Base-by-base conservation (phyloP, 2,329 filamentous ascomycete species). In the Clarireedia monteithiana region DNA sequence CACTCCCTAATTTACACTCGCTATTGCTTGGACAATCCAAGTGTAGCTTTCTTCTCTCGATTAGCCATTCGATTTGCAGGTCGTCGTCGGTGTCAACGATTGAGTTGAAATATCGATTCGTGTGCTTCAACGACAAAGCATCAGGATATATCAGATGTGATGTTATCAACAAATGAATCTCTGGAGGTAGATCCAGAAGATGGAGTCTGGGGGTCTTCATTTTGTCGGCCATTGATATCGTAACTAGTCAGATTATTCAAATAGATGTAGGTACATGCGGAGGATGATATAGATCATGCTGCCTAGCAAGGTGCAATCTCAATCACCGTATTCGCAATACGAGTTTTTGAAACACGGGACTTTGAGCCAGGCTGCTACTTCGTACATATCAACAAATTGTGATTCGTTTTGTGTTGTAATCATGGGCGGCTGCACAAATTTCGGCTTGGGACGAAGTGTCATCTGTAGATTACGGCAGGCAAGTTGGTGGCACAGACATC, bases 41-140 rank as follows among this genome's bases (percentile, higher is more conserved):
- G 57, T 85, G 82, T 38, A 83, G 73, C 47, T 73, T 77, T 17
- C 83, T 77, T 12, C 85, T 78, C 62, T 85, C 77, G 57, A 88
- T 74, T 4, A 89, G 74, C 86, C 86, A 89, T 56, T 80, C 78
- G 12, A 89, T 78, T 66, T 88, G 88, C 46, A 88, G 73, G 27
- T 75, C 69, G 30, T 88, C 73, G 38, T 82, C 83, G 0, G 85
- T 89, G 67, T 84, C 77, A 59, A 88, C 83, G 1, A 87, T 70
- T 48, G 69, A 64, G 71, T 83, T 84, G 68, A 89, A 84, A 65
- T 86, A 76, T 57, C 77, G 76, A 65, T 73, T 83, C 20, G 80
- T 80, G 66, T 88, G 84, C 65, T 88, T 88, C 15, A 89, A 72
- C 0, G 84, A 85, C 1, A 89, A 75, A 0, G 86, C 85, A 59